A percentile compares a stretch with the other conserved stretches of the same genome.
Conservation (phyloP, 257 asterid species). For the Henckelia pumila region DNA sequence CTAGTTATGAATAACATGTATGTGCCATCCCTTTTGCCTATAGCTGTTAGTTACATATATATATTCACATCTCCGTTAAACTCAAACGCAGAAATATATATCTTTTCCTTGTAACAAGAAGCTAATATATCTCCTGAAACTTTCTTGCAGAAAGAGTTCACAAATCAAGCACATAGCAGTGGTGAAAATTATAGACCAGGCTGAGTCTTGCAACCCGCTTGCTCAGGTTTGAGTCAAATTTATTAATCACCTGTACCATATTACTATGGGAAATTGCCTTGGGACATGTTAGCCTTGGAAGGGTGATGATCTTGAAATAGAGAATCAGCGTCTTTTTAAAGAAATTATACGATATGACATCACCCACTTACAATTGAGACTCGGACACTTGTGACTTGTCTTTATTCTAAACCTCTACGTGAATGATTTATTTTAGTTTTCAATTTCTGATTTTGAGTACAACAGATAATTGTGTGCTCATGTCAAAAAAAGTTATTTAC, state of each 20-base stretch:
- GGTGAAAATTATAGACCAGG: conserved; percentile 40
- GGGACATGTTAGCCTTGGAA: conserved; percentile 37
- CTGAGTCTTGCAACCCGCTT: conserved; percentile 43
- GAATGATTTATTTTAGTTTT: no score
- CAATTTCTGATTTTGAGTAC: no score
- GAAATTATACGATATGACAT: neutral
- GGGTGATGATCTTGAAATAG: conserved; percentile 32
- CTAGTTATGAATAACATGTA: neutral
- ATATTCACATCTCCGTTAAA: neutral
- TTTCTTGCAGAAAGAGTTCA: conserved; percentile 40
- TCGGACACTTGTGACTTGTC: no score
- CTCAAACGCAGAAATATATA: neutral
- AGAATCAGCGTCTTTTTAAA: neutral
- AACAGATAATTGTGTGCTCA: no score
- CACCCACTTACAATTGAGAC: no score
- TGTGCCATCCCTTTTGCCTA: neutral
- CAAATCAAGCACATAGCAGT: conserved; percentile 45
- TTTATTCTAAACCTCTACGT: no score
- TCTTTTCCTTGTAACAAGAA: neutral
- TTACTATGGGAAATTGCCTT: conserved; percentile 42
- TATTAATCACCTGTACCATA: conserved; percentile 37
- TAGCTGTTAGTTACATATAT: no score
- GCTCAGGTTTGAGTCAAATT: conserved; percentile 45
- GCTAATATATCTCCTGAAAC: neutral
- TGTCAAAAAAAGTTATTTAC: no score